Evolutionary conservation across 176 grass and related monocot genomes (phyloP), one percentile per base, ranked within the genome.

Genomic region (Musa beccarii): DNA sequence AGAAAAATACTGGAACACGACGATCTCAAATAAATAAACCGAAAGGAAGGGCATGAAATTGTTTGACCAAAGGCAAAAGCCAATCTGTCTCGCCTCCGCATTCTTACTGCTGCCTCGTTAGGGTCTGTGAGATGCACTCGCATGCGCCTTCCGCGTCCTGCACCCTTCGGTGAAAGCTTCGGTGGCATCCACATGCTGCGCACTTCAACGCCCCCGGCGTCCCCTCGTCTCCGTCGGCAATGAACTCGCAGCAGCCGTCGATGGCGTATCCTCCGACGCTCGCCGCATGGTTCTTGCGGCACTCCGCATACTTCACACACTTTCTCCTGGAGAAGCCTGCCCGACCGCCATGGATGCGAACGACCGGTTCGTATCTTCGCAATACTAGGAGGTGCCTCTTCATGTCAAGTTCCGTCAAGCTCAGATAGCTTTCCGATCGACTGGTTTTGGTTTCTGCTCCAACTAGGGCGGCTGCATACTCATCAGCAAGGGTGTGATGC

Each of bases 191-290:
- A 14, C 89, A 92, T 2, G 86, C 86, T 0, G 88, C 85, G 21
- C 92, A 96, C 69, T 81, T 89, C 80, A 96, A 84, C 26, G 89
- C 85, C 19, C 76, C 84, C 12, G 59, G 55, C 3, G 80, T 84
- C 49, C 89, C 85, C 53, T 88, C 89, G 71, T 86, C 87, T 0
- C 89, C 89, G 57, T 83, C 90, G 1, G 87, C 79, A 34, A 90
- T 89, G 82, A 97, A 93, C 80, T 93, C 93, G 28, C 77, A 52
- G 75, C 93, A 97, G 0, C 93, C 93, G 20, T 97, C 93, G 13
- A 93, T 75, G 51, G 90, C 84, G 11, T 97, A 71, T 3, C 93
- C 93, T 28, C 93, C 93, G 0, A 71, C 79, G 69, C 79, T 86
- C 1, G 93, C 93, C 0, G 90, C 93, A 25, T 93, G 93, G 84